phyloP scores from a whole-genome alignment of 306 rosid genomes.

The Sophora flavescens region DNA sequence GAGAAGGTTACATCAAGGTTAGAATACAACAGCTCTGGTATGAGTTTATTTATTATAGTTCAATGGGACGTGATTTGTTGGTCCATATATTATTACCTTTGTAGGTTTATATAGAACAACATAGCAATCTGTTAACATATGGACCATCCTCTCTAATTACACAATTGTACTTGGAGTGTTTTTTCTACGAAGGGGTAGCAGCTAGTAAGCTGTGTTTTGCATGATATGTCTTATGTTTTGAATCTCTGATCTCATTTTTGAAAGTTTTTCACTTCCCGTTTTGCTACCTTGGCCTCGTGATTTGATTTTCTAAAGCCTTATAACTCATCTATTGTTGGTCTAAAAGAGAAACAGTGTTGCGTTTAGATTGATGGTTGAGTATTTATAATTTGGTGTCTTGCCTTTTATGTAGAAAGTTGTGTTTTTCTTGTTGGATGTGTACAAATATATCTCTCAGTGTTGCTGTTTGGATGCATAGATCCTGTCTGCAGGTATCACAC shows the following conservation, averaged over 20 bases:
- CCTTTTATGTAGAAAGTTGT: not conserved
- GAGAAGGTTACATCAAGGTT: slow-evolving; percentile 9
- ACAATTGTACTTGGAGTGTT: too few species aligned
- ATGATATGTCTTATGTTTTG: too few species aligned
- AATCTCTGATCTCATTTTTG: too few species aligned
- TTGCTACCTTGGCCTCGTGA: not conserved
- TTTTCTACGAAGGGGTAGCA: too few species aligned
- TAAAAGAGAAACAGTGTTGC: too few species aligned
- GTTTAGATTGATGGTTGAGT: too few species aligned
- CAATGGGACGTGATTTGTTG: not conserved
- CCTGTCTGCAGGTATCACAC: not conserved
- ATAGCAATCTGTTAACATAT: too few species aligned
- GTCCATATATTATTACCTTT: not conserved
- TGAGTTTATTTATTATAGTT: not conserved
- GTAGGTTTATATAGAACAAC: too few species aligned
- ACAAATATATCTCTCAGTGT: not conserved
- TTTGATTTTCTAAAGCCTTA: not conserved
- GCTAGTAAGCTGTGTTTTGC: too few species aligned
- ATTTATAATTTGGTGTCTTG: too few species aligned
- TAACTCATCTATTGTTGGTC: not conserved
- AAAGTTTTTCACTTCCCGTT: not conserved
- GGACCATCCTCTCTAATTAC: too few species aligned
- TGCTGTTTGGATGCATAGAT: slow-evolving; percentile 32
- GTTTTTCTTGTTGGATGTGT: not conserved
- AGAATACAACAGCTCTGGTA: not conserved